Evolutionary conservation across 495 filamentous ascomycete genomes (phyloP), one percentile per base, ranked within the genome.

Genomic region (Apodospora peruviana): DNA sequence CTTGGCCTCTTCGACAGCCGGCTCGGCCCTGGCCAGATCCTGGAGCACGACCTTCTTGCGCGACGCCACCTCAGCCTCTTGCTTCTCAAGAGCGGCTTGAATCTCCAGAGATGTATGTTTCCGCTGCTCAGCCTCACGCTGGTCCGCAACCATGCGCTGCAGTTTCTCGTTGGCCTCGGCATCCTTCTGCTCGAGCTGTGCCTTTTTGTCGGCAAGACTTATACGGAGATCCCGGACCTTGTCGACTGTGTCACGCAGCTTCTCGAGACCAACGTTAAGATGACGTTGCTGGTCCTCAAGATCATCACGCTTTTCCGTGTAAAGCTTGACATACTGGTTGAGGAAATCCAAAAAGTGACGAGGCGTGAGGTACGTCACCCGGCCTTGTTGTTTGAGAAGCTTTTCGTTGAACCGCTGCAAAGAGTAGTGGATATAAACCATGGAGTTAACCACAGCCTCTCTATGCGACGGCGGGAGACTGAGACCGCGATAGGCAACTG

Each of bases 381-480:
- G 87, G 58, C 85, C 86, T 71, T 96, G 93, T 62, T 96, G 91
- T 59, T 90, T 95, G 42, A 85, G 81, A 37, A 97, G 77, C 53
- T 89, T 93, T 48, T 74, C 70, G 60, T 97, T 99, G 80, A 96
- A 91, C 5, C 77, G 78, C 47, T 90, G 88, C 38, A 99, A 68
- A 7, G 93, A 96, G 68, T 96, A 86, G 62, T 99, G 93, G 40
- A 97, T 90, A 67, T 94, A 95, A 12, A 99, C 94, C 93, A 99
- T 99, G 1, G 90, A 82, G 66, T 99, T 99, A 58, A 96, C 78
- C 25, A 99, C 84, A 20, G 89, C 74, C 63, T 96, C 90, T 49
- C 93, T 78, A 68, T 97, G 90, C 39, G 87, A 86, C 14, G 90
- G 85, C 23, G 94, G 94, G 24, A 96, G 78, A 49, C 62, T 74